phyloP scores from a whole-genome alignment of 2,329 filamentous ascomycete species.

The Ophiocordyceps robertsii region DNA sequence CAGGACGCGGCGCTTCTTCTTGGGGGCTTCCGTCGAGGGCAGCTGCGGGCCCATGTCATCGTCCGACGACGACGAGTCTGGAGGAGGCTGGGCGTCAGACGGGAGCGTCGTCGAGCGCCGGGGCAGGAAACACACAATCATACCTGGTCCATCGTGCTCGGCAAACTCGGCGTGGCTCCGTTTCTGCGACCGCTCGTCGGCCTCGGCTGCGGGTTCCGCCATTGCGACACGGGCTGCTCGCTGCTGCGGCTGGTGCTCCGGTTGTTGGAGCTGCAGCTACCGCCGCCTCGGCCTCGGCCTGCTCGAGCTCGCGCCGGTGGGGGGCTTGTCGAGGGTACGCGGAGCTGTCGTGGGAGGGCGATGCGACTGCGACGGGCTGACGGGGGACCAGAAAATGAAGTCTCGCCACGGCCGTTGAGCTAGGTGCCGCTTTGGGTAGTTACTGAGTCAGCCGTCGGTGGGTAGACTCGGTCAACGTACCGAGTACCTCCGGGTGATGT shows the following conservation, averaged over 20 bases:
- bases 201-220: constrained; percentile 13
- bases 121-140: constrained; percentile 1
- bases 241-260: not conserved
- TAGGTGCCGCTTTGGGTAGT: no score
- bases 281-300: no score
- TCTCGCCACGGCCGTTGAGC: no score
- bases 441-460: no score
- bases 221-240: not conserved
- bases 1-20: constrained; percentile 83
- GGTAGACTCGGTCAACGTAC: no score
- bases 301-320: no score
- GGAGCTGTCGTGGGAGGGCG: no score
- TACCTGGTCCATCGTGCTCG: constrained; percentile 29
- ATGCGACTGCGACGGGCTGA: no score
- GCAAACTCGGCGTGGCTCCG: constrained; percentile 43
- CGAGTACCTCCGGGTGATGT: no score
- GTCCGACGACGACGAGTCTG: constrained; percentile 65
- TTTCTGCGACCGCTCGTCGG: constrained; percentile 23
- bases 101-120: not conserved
- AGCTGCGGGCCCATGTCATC: constrained; percentile 92
- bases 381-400: no score
- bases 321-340: no score
- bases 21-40: constrained; percentile 58
- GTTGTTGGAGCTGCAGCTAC: not conserved
- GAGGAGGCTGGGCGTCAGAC: constrained; percentile 2